Evolutionary conservation across 1,139 yeast genomes (phyloP).

Genomic region (Saccharomycopsis crataegensis): DNA sequence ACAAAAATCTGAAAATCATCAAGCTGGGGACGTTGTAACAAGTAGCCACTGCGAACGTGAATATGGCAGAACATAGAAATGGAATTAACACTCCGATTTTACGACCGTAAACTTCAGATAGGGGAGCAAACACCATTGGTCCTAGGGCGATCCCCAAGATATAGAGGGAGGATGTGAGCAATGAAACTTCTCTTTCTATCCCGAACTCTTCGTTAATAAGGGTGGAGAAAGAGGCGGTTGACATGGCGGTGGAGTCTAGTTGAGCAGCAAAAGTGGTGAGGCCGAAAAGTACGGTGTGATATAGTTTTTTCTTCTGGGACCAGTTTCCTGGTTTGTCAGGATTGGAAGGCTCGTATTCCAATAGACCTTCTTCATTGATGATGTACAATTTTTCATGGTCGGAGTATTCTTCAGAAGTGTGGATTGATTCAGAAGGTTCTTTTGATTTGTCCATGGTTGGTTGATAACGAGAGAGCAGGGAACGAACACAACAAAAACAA

Average conservation of each 20-base stretch:
- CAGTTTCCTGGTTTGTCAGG: constrained; percentile 31
- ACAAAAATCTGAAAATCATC: constrained; percentile 4
- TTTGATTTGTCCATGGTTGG: not conserved
- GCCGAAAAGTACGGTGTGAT: constrained; percentile 36
- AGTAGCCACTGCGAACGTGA: constrained; percentile 3
- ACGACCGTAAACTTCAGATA: constrained; percentile 71
- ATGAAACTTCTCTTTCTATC: constrained; percentile 29
- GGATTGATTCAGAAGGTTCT: not conserved
- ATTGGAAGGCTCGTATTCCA: not conserved
- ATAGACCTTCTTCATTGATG: not conserved
- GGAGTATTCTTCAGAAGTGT: too few relatives aligned
- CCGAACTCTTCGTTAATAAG: constrained; percentile 30
- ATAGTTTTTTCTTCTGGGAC: constrained; percentile 29
- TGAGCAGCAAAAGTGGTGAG: constrained; percentile 38
- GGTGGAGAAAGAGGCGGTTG: constrained; percentile 26
- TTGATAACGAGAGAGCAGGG: too few relatives aligned
- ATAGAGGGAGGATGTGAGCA: constrained; percentile 29
- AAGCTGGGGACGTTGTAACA: constrained; percentile 1
- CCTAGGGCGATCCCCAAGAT: constrained; percentile 27
- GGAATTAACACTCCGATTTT: constrained; percentile 26
- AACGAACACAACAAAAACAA: too few relatives aligned
- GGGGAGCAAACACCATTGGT: constrained; percentile 59
- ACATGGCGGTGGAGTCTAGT: constrained; percentile 34
- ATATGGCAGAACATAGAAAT: not conserved
- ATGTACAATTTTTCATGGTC: not conserved